Base-by-base conservation (phyloP, 202 grass and related monocot genomes). In the Carex arenaria region DNA sequence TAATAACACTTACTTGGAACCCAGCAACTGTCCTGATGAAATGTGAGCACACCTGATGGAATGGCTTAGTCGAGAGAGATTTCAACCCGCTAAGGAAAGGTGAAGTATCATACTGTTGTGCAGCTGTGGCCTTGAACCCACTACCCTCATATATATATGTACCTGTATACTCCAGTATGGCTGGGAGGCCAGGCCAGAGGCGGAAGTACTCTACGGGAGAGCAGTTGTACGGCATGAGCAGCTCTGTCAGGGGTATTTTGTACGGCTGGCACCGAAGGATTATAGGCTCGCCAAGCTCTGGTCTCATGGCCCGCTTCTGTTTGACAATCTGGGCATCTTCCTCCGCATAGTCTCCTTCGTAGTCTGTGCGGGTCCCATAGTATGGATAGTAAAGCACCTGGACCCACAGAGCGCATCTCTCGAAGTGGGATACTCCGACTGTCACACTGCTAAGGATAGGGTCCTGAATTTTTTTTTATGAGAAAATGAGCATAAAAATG, bases 1-100 rank as follows among this genome's bases (percentile, higher is more conserved):
- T 2, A 32, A 12, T 3, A 51, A 87, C 4, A 52, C 83, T 92
- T 89, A 95, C 96, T 89, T 98, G 96, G 78, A 98, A 98, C 40
- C 96, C 96, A 78, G 93, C 96, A n/a, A 93, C 96, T 0, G 96
- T 98, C 40, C 88, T 88, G 73, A 98, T 98, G 86, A 98, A 98
- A 90, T 98, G 96, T 18, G 96, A 98, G 78, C 93, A 98, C 47
- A 98, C 96, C 90, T 93, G 93, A 90, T 98, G 96, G 86, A 98
- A 98, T 56, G 93, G 93, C 83, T 98, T 95, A 0, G 90, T 85
- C 20, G 88, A 90, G 38, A 95, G 87, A 67, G 91, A 92, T 79
- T 95, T 95, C 76, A 98, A 84, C 70, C 96, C 96, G 64, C 93
- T 90, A 19, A 98, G 93, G 84, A 95, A 95, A 43, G 96, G 96